Base-by-base conservation (phyloP, 805 yeast species). In the Candida insectorum region DNA sequence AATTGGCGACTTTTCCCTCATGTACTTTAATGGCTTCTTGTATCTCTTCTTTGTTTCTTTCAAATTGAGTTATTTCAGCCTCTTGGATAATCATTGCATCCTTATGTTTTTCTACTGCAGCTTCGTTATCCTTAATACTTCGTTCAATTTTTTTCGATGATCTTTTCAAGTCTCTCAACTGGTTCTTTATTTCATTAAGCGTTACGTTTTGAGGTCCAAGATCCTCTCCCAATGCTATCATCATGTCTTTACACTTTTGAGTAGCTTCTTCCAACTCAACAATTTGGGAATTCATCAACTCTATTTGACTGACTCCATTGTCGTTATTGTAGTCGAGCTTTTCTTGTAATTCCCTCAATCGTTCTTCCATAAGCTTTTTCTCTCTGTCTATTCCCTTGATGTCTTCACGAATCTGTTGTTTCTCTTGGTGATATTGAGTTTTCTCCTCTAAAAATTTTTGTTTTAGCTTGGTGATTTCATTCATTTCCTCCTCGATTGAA, bases 161-260 rank as follows among this genome's bases (percentile, higher is more conserved):
- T 17, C 2, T n/a, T 14, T 13, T 28, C 30, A 14, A 34, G 19
- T 17, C 26, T 27, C 16, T 25, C n/a, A 12, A 22, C 6, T 11
- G 9, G 12, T 5, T 31, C 33, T 13, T 26, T n/a, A n/a, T n/a
- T n/a, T n/a, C n/a, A n/a, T n/a, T n/a, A n/a, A n/a, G n/a, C n/a
- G 22, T 37, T 33, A 26, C 44, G 47, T 12, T 38, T 30, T 13
- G 28, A 37, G 6, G n/a, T 39, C 35, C n/a, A n/a, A 26, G 16
- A 6, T 26, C 17, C 6, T 53, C 53, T 4, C 38, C 29, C n/a
- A 57, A 43, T 1, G 64, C 58, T 26, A 50, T 31, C 2, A 54
- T 49, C 32, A 65, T 52, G 1, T 59, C 59, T 24, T 54, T 48
- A 17, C 51, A 13, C 7, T 28, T 23, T n/a, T 28, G 23, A 4